Evolutionary conservation across 345 rosid species (phyloP), one percentile per base, ranked within the genome.

Genomic region (Conringia planisiliqua): DNA sequence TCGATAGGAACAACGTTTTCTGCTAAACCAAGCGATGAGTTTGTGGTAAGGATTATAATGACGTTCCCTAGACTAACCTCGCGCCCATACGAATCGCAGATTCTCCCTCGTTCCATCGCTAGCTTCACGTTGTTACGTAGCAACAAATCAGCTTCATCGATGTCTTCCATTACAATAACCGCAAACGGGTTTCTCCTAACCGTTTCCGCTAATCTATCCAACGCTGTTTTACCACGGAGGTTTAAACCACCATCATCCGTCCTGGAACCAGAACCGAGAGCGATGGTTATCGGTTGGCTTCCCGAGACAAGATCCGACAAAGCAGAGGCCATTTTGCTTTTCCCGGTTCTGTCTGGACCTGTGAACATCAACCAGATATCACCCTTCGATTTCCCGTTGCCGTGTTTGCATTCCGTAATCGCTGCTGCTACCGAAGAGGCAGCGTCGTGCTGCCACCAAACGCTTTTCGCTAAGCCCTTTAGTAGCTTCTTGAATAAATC

Each of bases 371-470:
- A 78, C 99, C 99, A 95, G 3, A 76, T 78, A 48, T 90, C 97
- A 0, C 98, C 96, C 74, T 82, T 89, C 2, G 94, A 66, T 61
- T 80, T 84, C 7, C 70, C 85, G 50, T 81, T 85, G 7, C 97
- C 97, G 59, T 83, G 65, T 82, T 83, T 92, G 81, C 91, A 85
- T 72, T 84, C 87, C 0, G 89, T 86, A 62, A 92, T 87, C 2
- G 89, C 84, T 27, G 86, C 74, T n/a, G 98, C 96, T 59, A 92
- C 80, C 0, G 96, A 88, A 22, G 96, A 86, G 38, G 99, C 92
- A 27, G 99, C 98, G 18, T 95, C 98, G 17, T 72, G 84, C 82
- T 95, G 99, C 99, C 99, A 95, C 96, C 96, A 84, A 20, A 88
- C 96, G 75, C 84, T 88, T 72, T 89, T 94, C 0, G 59, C 38